Evolutionary conservation across 1,284 basidiomycete species (phyloP).

Genomic region (Gomphus sp.): DNA sequence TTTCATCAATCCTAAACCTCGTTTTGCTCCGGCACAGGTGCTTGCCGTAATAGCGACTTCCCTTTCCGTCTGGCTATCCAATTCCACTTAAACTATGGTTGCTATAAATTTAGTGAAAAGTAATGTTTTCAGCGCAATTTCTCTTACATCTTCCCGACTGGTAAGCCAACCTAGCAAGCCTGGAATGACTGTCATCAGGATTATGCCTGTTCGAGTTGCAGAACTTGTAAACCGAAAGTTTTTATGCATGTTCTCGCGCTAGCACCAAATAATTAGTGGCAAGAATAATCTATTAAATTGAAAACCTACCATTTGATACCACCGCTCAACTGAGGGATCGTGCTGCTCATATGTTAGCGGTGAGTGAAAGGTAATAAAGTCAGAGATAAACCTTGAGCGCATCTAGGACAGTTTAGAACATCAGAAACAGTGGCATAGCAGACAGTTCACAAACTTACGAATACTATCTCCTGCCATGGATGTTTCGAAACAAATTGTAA

Average conservation of each 20-base stretch:
- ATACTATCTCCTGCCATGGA: conserved; percentile 24
- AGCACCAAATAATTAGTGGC: neutral
- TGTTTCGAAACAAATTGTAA: conserved; percentile 2
- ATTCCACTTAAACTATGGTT: conserved; percentile 27
- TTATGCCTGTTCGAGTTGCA: conserved; percentile 43
- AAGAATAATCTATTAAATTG: neutral
- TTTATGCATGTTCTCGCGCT: conserved; percentile 77
- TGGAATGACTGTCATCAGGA: conserved; percentile 40
- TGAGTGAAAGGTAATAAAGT: conserved; percentile 20
- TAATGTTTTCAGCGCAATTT: conserved; percentile 19
- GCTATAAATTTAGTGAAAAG: conserved; percentile 4
- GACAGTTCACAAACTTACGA: conserved; percentile 15
- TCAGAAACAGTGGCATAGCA: neutral
- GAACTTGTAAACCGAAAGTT: conserved; percentile 69
- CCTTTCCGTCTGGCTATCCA: conserved; percentile 30
- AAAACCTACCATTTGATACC: conserved; percentile 59
- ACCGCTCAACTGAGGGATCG: conserved; percentile 76
- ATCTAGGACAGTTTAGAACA: conserved; percentile 15
- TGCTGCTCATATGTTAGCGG: conserved; percentile 30
- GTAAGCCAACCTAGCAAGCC: conserved; percentile 27
- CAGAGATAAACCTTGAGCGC: conserved; percentile 20
- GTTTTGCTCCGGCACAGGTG: conserved; percentile 9
- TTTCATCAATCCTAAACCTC: conserved; percentile 11
- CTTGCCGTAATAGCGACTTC: conserved; percentile 21
- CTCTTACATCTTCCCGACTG: conserved; percentile 15